Evolutionary conservation across 441 rosid genomes (phyloP).

Genomic region (Lepidium campestre): DNA sequence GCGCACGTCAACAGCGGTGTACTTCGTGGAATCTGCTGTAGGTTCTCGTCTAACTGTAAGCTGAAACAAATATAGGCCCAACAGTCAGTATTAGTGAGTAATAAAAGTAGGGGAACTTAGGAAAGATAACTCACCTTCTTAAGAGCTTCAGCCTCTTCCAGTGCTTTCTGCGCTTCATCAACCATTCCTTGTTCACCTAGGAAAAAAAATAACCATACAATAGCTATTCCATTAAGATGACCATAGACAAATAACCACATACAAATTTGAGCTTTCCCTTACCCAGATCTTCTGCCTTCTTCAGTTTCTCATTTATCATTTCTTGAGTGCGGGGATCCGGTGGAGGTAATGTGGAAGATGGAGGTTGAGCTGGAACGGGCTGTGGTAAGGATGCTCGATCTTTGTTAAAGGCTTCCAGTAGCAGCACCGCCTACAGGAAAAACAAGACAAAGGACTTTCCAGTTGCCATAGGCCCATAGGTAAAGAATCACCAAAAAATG

Average conservation of each 20-base stretch:
- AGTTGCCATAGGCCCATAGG: not conserved
- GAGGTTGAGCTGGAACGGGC: slow-evolving; percentile 64
- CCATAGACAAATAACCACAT: not conserved
- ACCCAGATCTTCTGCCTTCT: slow-evolving; percentile 97
- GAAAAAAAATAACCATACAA: not conserved
- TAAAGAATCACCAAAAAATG: not conserved
- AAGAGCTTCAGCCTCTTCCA: slow-evolving; percentile 97
- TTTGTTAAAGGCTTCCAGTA: slow-evolving; percentile 93
- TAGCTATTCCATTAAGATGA: not conserved
- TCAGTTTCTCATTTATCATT: slow-evolving; percentile 91
- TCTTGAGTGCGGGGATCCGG: slow-evolving; percentile 92
- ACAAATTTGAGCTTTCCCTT: slow-evolving; percentile 12
- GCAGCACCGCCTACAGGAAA: slow-evolving; percentile 59
- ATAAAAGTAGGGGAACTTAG: not conserved
- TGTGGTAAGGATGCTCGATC: slow-evolving; percentile 89
- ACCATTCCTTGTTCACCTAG: slow-evolving; percentile 95
- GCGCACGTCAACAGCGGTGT: slow-evolving; percentile 92
- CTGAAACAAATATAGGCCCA: slow-evolving; percentile 36
- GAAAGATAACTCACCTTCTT: slow-evolving; percentile 55
- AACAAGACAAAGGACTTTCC: slow-evolving; percentile 1
- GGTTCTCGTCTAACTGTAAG: slow-evolving; percentile 81
- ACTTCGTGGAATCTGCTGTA: slow-evolving; percentile 65
- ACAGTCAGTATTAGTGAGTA: not conserved
- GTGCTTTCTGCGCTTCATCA: slow-evolving; percentile 88
- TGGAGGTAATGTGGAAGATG: slow-evolving; percentile 56